Percentiles rank a stretch among this genome's conserved stretches.
Conservation (phyloP, 805 yeast species). For the Cyberlindnera sargentensis region DNA sequence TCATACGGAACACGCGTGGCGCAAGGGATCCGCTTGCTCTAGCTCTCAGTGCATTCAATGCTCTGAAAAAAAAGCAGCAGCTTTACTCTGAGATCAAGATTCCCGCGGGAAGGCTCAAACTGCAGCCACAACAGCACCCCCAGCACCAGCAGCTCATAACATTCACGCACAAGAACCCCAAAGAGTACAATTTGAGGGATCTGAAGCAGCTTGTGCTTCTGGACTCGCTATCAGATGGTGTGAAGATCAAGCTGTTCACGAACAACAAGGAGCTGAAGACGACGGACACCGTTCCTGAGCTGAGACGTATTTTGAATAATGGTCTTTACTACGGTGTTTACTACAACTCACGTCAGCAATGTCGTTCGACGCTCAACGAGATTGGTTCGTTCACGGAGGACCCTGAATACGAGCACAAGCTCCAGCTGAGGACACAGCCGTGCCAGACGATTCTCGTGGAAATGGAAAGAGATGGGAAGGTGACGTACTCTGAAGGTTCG, state of each 20-base stretch:
- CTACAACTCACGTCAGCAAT: conserved; percentile 11
- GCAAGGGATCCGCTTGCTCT: too few relatives aligned
- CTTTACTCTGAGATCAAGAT: neutral
- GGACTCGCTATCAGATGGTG: conserved; percentile 4
- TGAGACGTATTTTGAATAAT: conserved; percentile 17
- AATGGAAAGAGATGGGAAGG: neutral
- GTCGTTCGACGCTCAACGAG: neutral
- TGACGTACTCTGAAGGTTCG: neutral
- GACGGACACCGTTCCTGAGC: conserved; percentile 7
- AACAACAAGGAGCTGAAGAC: conserved; percentile 5
- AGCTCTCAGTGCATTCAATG: conserved; percentile 1
- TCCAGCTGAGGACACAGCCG: neutral
- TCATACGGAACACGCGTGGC: too few relatives aligned
- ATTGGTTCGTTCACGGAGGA: neutral
- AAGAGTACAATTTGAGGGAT: conserved; percentile 13
- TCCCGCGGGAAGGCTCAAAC: neutral
- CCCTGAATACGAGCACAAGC: neutral
- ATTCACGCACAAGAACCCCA: conserved; percentile 12
- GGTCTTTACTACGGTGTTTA: conserved; percentile 13
- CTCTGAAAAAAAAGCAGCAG: neutral
- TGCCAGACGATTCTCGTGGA: neutral
- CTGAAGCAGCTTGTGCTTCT: conserved; percentile 7
- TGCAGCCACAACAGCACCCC: neutral
- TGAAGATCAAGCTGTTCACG: conserved; percentile 13
- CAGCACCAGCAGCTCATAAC: conserved; percentile 3